phyloP scores from a whole-genome alignment of 495 filamentous ascomycete genomes.

The Penicillium manginii region DNA sequence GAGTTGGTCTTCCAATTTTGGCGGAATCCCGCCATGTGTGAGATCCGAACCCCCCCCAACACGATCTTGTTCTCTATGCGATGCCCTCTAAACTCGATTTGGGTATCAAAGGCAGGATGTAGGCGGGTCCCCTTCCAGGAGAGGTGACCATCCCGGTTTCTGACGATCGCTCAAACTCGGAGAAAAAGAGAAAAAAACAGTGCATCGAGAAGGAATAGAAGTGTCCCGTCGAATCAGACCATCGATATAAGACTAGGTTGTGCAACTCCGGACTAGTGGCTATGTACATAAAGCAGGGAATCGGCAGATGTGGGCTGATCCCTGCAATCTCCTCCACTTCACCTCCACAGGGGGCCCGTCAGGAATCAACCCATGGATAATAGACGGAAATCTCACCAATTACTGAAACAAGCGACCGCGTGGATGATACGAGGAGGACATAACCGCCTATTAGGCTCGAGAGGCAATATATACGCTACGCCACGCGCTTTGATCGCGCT shows the following conservation, averaged over 20 bases:
- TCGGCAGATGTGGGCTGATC: slow-evolving; percentile 29
- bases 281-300: slow-evolving; percentile 18
- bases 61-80: slow-evolving; percentile 2
- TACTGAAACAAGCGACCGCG: slow-evolving; percentile 19
- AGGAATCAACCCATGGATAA: slow-evolving; percentile 5
- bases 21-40: background rate
- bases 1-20: no score
- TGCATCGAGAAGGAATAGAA: background rate
- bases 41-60: background rate
- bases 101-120: slow-evolving; percentile 3
- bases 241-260: slow-evolving; percentile 1
- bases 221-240: slow-evolving; percentile 22
- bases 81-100: slow-evolving; percentile 8
- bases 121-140: slow-evolving; percentile 16
- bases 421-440: slow-evolving; percentile 12
- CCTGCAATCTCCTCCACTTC: slow-evolving; percentile 28
- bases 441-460: background rate
- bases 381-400: background rate
- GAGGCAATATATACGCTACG: slow-evolving; percentile 1
- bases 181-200: background rate
- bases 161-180: slow-evolving; percentile 4
- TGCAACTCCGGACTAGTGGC: slow-evolving; percentile 5
- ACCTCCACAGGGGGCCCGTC: slow-evolving; percentile 3
- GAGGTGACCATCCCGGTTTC: slow-evolving; percentile 13
- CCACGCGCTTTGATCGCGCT: slow-evolving; percentile 13